Percentiles rank a stretch among this genome's conserved stretches.
Conservation (phyloP, 176 grass and related monocot species). For the Avena insularis region DNA sequence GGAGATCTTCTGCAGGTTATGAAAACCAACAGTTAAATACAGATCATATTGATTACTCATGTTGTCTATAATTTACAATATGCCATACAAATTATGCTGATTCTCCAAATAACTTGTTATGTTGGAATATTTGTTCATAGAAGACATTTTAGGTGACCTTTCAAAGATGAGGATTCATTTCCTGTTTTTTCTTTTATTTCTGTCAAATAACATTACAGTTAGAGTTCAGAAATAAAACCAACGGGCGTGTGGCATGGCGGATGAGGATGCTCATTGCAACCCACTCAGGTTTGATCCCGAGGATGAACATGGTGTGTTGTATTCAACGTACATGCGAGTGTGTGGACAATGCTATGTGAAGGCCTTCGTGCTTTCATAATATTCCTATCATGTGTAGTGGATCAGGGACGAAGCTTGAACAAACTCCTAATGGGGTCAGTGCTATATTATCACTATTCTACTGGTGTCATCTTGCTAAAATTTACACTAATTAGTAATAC, state of each 20-base stretch:
- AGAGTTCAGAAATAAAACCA: background rate
- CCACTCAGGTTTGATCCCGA: background rate
- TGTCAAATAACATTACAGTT: background rate
- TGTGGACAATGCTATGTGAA: background rate
- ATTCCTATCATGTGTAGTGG: background rate
- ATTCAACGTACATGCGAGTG: background rate
- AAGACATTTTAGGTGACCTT: slow-evolving; percentile 14
- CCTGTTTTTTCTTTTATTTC: background rate
- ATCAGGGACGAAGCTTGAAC: no score
- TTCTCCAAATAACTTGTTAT: slow-evolving; percentile 20
- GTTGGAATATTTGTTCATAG: background rate
- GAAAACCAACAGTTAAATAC: slow-evolving; percentile 3
- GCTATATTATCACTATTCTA: no score
- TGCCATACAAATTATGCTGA: background rate
- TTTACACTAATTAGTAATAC: no score
- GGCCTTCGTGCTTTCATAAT: background rate
- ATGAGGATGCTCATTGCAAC: background rate
- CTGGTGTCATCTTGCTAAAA: no score
- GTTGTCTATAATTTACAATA: background rate
- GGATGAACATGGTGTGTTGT: slow-evolving; percentile 1
- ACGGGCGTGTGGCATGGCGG: background rate
- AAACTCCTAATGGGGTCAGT: no score
- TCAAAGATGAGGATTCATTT: background rate
- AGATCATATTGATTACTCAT: slow-evolving; percentile 22
- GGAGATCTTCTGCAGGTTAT: background rate